Conservation (phyloP, 345 rosid genomes). For the Populus simonii region DNA sequence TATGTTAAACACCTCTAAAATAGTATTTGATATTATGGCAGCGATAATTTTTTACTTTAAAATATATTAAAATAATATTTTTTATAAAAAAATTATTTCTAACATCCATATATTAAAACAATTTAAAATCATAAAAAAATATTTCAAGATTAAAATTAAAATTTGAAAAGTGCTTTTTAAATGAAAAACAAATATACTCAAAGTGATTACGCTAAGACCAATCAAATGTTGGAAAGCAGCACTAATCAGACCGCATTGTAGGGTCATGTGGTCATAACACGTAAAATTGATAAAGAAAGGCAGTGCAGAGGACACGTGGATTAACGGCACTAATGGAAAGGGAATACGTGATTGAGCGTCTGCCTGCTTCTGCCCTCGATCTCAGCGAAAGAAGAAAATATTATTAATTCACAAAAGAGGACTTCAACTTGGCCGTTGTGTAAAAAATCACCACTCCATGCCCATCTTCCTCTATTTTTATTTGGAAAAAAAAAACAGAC, state of each 20-base stretch:
- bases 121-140: too few species aligned
- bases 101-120: rapidly evolving
- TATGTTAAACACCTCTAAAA: rapidly evolving
- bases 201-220: too few species aligned
- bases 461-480: conserved; percentile 22
- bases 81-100: too few species aligned
- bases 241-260: too few species aligned
- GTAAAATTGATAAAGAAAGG: neutral
- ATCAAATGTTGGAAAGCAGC: too few species aligned
- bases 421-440: conserved; percentile 3
- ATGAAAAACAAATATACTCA: too few species aligned
- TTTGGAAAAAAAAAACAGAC: neutral
- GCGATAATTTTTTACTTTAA: too few species aligned
- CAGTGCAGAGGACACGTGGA: neutral
- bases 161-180: too few species aligned
- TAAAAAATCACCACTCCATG: neutral
- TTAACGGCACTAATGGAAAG: conserved; percentile 24
- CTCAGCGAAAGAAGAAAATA: conserved; percentile 18
- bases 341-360: neutral
- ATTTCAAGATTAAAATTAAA: too few species aligned
- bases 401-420: conserved; percentile 14
- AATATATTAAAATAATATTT: too few species aligned
- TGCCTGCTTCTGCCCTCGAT: conserved; percentile 26
- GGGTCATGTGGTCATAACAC: neutral
- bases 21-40: too few species aligned